Percentiles rank a stretch among this genome's conserved stretches.
These are phyloP conservation scores for Aureobasidium uvarum DNA, from an alignment of 2,329 filamentous ascomycete genomes.

Conservation along the genomic window DNA sequence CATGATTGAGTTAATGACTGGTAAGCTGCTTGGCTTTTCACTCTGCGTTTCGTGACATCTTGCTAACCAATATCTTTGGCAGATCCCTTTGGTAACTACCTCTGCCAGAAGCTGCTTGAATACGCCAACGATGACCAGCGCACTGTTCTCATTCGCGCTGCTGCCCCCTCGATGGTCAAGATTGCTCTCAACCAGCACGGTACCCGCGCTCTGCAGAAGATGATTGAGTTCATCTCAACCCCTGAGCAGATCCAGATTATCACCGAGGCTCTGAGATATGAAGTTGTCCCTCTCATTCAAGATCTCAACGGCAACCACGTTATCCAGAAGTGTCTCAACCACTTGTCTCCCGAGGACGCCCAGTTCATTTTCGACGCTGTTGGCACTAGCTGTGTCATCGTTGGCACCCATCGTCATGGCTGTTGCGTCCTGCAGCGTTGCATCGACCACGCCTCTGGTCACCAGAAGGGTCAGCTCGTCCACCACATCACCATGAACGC, in stretches of 20 bases:
- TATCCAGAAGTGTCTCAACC: slow-evolving; percentile 98
- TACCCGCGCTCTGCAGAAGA: slow-evolving; percentile 95
- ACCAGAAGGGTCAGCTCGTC: slow-evolving; percentile 85
- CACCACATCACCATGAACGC: slow-evolving; percentile 83
- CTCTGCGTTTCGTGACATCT: not conserved
- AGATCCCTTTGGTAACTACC: slow-evolving; percentile 98
- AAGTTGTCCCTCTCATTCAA: slow-evolving; percentile 92
- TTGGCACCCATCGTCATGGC: slow-evolving; percentile 95
- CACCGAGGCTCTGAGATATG: slow-evolving; percentile 75
- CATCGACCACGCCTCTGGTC: slow-evolving; percentile 91
- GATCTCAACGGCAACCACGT: slow-evolving; percentile 98
- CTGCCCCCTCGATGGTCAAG: slow-evolving; percentile 79
- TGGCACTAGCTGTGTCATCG: slow-evolving; percentile 78
- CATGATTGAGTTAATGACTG: slow-evolving; percentile 95
- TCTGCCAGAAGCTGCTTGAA: slow-evolving; percentile 97
- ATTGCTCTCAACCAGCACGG: slow-evolving; percentile 98
- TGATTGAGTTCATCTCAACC: slow-evolving; percentile 96
- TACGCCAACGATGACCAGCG: slow-evolving; percentile 94
- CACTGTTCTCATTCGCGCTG: slow-evolving; percentile 87
- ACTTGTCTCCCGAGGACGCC: slow-evolving; percentile 76
- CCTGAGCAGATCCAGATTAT: slow-evolving; percentile 82
- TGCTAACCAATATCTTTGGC: slow-evolving; percentile 30
- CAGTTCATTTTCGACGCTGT: slow-evolving; percentile 98
- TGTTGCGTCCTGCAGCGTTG: slow-evolving; percentile 98
- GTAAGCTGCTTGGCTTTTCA: slow-evolving; percentile 39